These are phyloP conservation scores for Umbilicaria muhlenbergii DNA, from an alignment of 495 filamentous ascomycete genomes.

Conservation along the genomic window DNA sequence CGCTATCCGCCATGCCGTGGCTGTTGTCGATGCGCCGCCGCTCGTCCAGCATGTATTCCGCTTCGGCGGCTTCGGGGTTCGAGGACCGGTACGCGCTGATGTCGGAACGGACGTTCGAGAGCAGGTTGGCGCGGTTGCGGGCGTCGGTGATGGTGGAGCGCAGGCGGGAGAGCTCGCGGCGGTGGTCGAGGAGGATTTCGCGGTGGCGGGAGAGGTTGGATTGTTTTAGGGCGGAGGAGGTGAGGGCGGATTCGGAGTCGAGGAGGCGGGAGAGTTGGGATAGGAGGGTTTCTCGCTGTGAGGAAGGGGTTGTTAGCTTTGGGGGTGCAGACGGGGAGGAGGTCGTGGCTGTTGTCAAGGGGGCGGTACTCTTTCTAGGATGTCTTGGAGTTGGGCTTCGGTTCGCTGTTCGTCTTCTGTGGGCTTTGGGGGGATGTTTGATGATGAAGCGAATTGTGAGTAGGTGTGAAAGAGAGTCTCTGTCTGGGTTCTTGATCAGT, in stretches of 20 bases:
- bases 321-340: neutral
- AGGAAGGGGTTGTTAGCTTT: conserved; percentile 2
- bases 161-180: conserved; percentile 63
- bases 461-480: conserved; percentile 89
- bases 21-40: conserved; percentile 68
- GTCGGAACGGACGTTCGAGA: conserved; percentile 78
- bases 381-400: conserved; percentile 68
- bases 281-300: conserved; percentile 67
- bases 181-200: conserved; percentile 77
- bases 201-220: conserved; percentile 87
- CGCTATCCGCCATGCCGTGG: conserved; percentile 73
- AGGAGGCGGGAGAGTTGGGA: conserved; percentile 75
- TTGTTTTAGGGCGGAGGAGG: conserved; percentile 81
- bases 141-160: conserved; percentile 49
- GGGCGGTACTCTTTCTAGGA: conserved; percentile 53
- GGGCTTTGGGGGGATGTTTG: conserved; percentile 66
- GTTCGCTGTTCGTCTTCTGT: conserved; percentile 69
- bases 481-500: conserved; percentile 40
- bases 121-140: conserved; percentile 79
- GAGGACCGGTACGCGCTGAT: conserved; percentile 70
- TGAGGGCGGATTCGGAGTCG: conserved; percentile 82
- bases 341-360: neutral
- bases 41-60: conserved; percentile 95
- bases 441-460: conserved; percentile 75
- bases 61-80: conserved; percentile 69